Percentiles rank a stretch among this genome's conserved stretches.
These are phyloP conservation scores for Solanum corneliomulleri DNA, from an alignment of 257 asterid genomes.

Conservation along the genomic window DNA sequence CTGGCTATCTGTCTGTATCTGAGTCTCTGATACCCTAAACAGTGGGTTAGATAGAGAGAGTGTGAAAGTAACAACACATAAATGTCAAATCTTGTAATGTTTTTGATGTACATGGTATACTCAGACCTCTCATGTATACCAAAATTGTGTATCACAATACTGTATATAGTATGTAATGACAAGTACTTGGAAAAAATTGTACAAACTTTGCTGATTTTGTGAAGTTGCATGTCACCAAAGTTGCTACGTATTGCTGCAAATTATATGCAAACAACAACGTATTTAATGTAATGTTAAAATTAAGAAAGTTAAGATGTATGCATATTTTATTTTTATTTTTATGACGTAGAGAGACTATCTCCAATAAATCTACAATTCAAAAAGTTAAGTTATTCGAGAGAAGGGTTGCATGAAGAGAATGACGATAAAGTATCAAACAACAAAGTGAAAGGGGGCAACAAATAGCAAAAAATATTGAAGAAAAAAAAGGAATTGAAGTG, in stretches of 20 bases:
- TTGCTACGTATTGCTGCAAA: background rate
- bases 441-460: background rate
- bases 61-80: background rate
- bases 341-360: background rate
- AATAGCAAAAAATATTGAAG: too few species aligned
- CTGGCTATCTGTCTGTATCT: background rate
- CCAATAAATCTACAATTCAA: accelerated
- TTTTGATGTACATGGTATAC: background rate
- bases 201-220: background rate
- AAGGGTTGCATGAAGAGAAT: background rate
- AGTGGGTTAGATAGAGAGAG: background rate
- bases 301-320: too few species aligned
- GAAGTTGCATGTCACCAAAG: background rate
- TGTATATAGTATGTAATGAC: background rate
- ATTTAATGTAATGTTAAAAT: too few species aligned
- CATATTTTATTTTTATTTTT: too few species aligned
- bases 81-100: background rate
- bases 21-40: background rate
- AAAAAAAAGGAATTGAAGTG: too few species aligned
- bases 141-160: background rate
- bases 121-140: background rate
- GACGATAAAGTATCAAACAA: background rate
- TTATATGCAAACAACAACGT: too few species aligned
- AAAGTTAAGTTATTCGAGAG: background rate
- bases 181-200: background rate